phyloP scores from a whole-genome alignment of 2,329 filamentous ascomycete species.

The Phaeosphaeria sp. region DNA sequence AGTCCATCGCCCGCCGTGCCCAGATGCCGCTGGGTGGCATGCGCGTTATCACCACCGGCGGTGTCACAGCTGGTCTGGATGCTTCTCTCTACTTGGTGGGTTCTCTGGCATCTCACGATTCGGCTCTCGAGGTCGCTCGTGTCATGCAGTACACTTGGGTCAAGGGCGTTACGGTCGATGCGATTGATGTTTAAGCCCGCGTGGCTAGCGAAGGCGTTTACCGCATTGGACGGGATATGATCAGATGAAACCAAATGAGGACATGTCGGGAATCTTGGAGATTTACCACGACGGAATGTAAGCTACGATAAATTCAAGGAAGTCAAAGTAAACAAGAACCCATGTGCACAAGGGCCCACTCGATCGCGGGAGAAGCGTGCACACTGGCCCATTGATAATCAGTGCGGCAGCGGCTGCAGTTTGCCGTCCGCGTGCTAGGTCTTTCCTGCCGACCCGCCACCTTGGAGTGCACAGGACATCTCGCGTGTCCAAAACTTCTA shows the following conservation, averaged over 20 bases:
- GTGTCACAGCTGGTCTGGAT: slow-evolving; percentile 81
- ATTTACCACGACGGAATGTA: slow-evolving; percentile 38
- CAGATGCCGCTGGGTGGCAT: slow-evolving; percentile 74
- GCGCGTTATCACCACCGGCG: slow-evolving; percentile 80
- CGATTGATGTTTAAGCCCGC: slow-evolving; percentile 74
- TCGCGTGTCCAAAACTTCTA: background rate
- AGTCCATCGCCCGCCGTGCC: slow-evolving; percentile 80
- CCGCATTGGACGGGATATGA: slow-evolving; percentile 25
- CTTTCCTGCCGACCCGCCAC: too few species aligned
- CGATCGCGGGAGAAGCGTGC: background rate
- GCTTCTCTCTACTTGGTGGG: slow-evolving; percentile 85
- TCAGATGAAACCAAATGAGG: slow-evolving; percentile 26
- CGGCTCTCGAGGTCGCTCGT: slow-evolving; percentile 76
- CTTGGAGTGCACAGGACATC: background rate
- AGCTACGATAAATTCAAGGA: slow-evolving; percentile 33
- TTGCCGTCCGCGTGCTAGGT: background rate
- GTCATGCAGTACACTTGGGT: slow-evolving; percentile 83
- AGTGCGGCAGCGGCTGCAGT: background rate
- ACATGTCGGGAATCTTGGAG: slow-evolving; percentile 33
- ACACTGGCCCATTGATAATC: background rate
- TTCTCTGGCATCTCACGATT: slow-evolving; percentile 78
- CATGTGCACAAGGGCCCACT: background rate
- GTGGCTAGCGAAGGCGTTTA: slow-evolving; percentile 34
- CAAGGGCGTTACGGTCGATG: slow-evolving; percentile 84
- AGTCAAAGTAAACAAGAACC: slow-evolving; percentile 16